Percentiles rank a stretch among this genome's conserved stretches.
Evolutionary conservation across 1,284 basidiomycete genomes (phyloP).

Genomic region (Trichosporon sp.): DNA sequence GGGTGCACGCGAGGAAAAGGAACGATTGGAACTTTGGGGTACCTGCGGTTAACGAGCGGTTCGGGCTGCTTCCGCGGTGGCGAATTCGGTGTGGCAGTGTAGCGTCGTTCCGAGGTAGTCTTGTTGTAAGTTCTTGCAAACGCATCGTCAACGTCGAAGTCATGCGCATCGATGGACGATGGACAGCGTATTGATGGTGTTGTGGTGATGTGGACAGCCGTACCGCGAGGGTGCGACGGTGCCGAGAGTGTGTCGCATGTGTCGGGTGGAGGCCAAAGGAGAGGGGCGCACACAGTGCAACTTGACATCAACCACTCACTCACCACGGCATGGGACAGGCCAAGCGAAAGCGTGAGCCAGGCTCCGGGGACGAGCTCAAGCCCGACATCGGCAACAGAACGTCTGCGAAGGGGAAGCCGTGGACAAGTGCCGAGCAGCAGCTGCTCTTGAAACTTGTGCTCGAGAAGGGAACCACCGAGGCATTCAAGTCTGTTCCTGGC

Average conservation of each 20-base stretch:
- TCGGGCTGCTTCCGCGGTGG: not conserved
- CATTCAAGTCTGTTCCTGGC: not conserved
- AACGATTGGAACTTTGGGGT: not conserved
- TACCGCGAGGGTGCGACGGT: not conserved
- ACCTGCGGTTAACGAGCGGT: not conserved
- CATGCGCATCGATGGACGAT: no score
- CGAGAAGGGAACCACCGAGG: not conserved
- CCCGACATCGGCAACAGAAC: not conserved
- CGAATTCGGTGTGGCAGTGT: not conserved
- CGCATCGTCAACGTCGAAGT: no score
- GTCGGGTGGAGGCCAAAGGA: not conserved
- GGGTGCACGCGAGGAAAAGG: not conserved
- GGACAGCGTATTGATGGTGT: no score
- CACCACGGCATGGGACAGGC: not conserved
- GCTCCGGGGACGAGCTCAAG: not conserved
- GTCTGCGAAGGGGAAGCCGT: not conserved
- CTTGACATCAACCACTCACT: not conserved
- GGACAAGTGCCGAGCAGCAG: not conserved
- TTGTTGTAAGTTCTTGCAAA: not conserved
- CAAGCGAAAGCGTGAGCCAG: not conserved
- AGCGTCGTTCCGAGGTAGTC: not conserved
- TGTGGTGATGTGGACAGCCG: no score
- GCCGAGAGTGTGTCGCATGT: not conserved
- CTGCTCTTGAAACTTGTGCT: not conserved
- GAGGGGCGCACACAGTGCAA: not conserved